These are phyloP conservation scores for Bombardia bombarda DNA, from an alignment of 495 filamentous ascomycete species.

Conservation along the genomic window DNA sequence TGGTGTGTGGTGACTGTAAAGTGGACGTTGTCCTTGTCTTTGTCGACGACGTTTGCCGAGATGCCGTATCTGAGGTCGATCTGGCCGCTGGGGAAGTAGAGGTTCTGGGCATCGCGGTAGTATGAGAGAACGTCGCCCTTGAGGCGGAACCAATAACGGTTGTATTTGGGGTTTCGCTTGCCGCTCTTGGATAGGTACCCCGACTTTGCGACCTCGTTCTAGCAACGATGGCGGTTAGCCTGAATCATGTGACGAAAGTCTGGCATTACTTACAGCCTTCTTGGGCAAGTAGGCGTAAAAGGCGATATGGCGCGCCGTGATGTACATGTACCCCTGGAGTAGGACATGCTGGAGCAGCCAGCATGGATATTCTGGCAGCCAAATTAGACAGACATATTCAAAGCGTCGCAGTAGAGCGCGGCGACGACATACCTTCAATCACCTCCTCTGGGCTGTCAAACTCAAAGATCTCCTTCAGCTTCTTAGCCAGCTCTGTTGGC, in stretches of 20 bases:
- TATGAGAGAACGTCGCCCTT: constrained; percentile 96
- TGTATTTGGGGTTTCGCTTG: constrained; percentile 80
- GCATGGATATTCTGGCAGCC: constrained; percentile 73
- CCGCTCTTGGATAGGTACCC: constrained; percentile 87
- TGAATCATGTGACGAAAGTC: background rate
- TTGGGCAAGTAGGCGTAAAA: constrained; percentile 96
- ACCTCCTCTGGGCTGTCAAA: constrained; percentile 81
- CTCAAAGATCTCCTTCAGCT: constrained; percentile 81
- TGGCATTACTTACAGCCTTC: constrained; percentile 55
- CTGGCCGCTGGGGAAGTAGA: constrained; percentile 87
- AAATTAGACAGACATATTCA: too few species aligned
- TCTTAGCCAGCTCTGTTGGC: constrained; percentile 49
- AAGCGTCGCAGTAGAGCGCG: too few species aligned
- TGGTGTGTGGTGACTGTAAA: constrained; percentile 81
- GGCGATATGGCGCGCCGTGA: constrained; percentile 86
- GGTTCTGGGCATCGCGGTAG: constrained; percentile 71
- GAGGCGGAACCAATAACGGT: constrained; percentile 92
- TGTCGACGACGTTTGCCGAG: constrained; percentile 64
- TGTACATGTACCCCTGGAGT: constrained; percentile 93
- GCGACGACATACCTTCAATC: constrained; percentile 51
- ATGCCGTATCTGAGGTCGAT: constrained; percentile 91
- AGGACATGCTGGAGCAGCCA: constrained; percentile 89
- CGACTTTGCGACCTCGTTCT: constrained; percentile 76
- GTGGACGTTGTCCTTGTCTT: constrained; percentile 64
- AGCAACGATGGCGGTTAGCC: too few species aligned